Conservation (phyloP, 148 eudicot genomes). For the Nepenthes gracilis region DNA sequence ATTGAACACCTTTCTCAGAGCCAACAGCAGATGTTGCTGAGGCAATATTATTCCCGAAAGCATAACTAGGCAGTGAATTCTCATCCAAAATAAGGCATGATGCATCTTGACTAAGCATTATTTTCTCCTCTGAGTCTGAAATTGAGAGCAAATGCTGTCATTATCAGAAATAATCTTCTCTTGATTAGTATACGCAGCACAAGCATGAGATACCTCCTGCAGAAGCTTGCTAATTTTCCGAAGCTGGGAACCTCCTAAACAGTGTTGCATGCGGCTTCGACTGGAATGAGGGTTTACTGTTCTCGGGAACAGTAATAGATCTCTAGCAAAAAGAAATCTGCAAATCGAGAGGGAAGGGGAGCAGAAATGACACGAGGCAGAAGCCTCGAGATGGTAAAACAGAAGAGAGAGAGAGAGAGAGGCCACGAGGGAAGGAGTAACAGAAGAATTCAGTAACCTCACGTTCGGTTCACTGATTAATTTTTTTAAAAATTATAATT, state of each 20-base stretch:
- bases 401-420: no score
- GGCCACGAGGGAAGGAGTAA: no score
- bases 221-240: conserved; percentile 53
- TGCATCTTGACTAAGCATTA: conserved; percentile 46
- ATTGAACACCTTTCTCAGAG: conserved; percentile 2
- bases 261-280: no score
- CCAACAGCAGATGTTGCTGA: conserved; percentile 13
- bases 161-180: conserved; percentile 52
- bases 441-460: no score
- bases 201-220: conserved; percentile 60
- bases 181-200: conserved; percentile 53
- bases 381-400: no score
- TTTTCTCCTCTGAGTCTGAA: conserved; percentile 34
- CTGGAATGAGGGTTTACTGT: no score
- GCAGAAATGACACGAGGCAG: no score
- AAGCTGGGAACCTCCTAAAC: conserved; percentile 60
- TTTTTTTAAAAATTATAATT: no score
- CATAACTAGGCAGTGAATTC: conserved; percentile 30
- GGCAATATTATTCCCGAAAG: conserved; percentile 14
- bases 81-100: conserved; percentile 60
- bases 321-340: no score
- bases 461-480: no score
- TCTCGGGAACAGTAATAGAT: no score
- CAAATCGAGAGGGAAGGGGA: no score
- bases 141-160: conserved; percentile 14